Evolutionary conservation across 2,329 filamentous ascomycete genomes (phyloP), one percentile per base, ranked within the genome.

Genomic region (Penicillium brevicompactum): DNA sequence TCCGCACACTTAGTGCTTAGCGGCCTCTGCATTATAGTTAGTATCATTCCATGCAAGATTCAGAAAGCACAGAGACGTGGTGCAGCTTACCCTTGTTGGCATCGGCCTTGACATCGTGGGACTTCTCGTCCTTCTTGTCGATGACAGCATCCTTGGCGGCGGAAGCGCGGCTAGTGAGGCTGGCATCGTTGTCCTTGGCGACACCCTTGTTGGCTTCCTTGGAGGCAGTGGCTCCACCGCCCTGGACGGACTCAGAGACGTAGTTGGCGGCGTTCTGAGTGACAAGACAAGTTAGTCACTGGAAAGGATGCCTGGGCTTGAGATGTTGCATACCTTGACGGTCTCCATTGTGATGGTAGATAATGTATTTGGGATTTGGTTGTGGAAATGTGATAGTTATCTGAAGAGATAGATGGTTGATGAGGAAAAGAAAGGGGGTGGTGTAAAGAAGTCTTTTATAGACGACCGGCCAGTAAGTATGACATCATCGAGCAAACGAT

Each of bases 181-280:
- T 58, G 57, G 78, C 78, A 68, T 85, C 75, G 71, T 65, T 72
- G 69, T 86, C 84, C 81, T 88, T 87, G 74, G 85, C 86, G 63
- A 84, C 80, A 62, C 82, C 70, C 83, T 88, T 87, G 83, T 88
- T 88, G 78, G 78, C 77, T 77, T 88, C 84, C 83, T 88, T 88
- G 76, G 80, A 83, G 59, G 82, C 77, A 61, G 81, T 79, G 56
- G 77, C 76, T 60, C 78, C 69, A 58, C 77, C 78, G 73, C 85
- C 77, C 79, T 87, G 80, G 70, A 84, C 75, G 67, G 78, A 77
- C 80, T 87, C 86, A 63, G 83, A 76, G 75, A 87, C 84, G 82
- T 87, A 87, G 82, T 87, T 87, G 76, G 77, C 84, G 69, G 81
- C 82, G 76, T 87, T 84, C 79, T 61, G n/a, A n/a, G 10, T 5